These are phyloP conservation scores for Aspergillus sp. DNA, from an alignment of 2,329 filamentous ascomycete species.

Conservation along the genomic window DNA sequence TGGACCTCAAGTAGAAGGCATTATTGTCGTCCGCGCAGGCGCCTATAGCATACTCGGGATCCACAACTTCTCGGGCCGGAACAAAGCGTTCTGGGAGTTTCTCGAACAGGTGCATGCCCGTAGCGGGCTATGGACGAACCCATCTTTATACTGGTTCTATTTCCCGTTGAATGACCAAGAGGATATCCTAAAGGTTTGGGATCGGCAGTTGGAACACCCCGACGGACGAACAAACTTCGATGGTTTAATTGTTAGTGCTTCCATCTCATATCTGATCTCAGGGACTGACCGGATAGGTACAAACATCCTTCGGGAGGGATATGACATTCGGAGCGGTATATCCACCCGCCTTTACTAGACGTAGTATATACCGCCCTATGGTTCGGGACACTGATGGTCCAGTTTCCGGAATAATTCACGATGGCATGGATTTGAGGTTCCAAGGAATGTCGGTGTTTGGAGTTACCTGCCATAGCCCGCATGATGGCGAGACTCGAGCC, in stretches of 20 bases:
- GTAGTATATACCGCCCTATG: slow-evolving; percentile 13
- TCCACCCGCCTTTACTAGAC: neutral
- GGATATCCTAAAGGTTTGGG: slow-evolving; percentile 14
- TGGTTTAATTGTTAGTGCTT: slow-evolving; percentile 14
- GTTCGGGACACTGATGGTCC: slow-evolving; percentile 11
- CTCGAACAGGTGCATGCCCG: too few relatives aligned
- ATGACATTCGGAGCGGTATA: slow-evolving; percentile 17
- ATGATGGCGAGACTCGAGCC: neutral
- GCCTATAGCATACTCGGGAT: too few relatives aligned
- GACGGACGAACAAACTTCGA: neutral
- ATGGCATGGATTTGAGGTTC: slow-evolving; percentile 10
- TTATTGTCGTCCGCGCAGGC: too few relatives aligned
- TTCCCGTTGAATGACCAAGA: slow-evolving; percentile 13
- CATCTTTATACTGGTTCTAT: too few relatives aligned
- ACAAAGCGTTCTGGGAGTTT: too few relatives aligned
- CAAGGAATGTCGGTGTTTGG: slow-evolving; percentile 5
- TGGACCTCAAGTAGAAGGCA: too few relatives aligned
- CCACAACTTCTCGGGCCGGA: too few relatives aligned
- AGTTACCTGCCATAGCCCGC: slow-evolving; percentile 16
- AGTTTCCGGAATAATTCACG: slow-evolving; percentile 21
- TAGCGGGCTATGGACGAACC: too few relatives aligned
- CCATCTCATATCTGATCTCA: neutral
- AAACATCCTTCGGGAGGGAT: slow-evolving; percentile 17
- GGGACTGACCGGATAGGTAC: slow-evolving; percentile 14
- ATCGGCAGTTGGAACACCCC: slow-evolving; percentile 4